These are phyloP conservation scores for Crithidia fasciculata DNA, from an alignment of 208 protist species.

Conservation along the genomic window DNA sequence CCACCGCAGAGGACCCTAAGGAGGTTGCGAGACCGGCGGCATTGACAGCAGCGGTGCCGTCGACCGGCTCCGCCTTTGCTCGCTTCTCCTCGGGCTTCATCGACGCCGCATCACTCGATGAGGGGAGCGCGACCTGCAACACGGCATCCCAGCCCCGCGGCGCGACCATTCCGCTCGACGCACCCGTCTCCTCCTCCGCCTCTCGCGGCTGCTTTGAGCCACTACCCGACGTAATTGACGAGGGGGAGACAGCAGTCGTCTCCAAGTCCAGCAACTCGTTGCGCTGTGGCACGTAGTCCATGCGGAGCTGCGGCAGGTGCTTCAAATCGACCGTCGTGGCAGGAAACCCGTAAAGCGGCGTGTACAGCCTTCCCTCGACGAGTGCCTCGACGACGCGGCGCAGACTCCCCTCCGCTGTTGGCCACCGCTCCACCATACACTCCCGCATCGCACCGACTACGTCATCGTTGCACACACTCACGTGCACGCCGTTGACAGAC, in stretches of 20 bases:
- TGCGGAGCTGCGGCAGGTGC: slow-evolving; percentile 56
- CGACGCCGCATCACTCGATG: neutral
- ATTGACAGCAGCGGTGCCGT: neutral
- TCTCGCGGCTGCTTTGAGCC: neutral
- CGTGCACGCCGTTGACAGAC: slow-evolving; percentile 76
- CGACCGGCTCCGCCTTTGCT: slow-evolving; percentile 31
- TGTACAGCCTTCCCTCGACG: slow-evolving; percentile 75
- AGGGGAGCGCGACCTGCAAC: neutral
- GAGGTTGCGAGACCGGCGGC: neutral
- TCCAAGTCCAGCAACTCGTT: slow-evolving; percentile 31
- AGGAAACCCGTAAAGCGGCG: slow-evolving; percentile 69
- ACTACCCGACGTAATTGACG: neutral
- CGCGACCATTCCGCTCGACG: neutral
- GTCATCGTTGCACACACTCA: slow-evolving; percentile 88
- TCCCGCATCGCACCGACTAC: slow-evolving; percentile 74
- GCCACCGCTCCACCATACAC: slow-evolving; percentile 80
- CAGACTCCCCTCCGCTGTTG: slow-evolving; percentile 71
- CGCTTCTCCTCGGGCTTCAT: slow-evolving; percentile 37
- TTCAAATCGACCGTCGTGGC: slow-evolving; percentile 57
- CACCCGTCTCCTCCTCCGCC: neutral
- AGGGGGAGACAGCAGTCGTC: neutral
- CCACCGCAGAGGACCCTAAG: slow-evolving; percentile 5
- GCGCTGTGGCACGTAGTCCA: slow-evolving; percentile 56
- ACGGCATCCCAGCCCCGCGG: slow-evolving; percentile 30
- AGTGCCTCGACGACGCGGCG: slow-evolving; percentile 78